These are phyloP conservation scores for Herpetomonas samuelpessoai DNA, from an alignment of 208 protist species.

Conservation along the genomic window DNA sequence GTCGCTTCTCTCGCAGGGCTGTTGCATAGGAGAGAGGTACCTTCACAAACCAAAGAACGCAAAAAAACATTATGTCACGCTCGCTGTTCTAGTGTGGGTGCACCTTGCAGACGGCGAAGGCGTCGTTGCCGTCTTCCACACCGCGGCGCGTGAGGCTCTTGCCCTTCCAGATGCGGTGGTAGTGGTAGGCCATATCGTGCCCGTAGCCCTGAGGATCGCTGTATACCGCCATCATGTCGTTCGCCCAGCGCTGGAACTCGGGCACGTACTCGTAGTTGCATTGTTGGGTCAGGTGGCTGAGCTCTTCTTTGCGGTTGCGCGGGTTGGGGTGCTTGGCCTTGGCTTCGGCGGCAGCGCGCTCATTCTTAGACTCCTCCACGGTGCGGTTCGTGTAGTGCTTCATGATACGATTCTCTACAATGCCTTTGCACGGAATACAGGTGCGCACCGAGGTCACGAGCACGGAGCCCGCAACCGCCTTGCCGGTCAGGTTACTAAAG, in stretches of 20 bases:
- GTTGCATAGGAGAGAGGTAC: too few species aligned
- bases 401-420: conserved; percentile 84
- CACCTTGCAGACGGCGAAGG: conserved; percentile 68
- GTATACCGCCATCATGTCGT: conserved; percentile 91
- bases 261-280: conserved; percentile 90
- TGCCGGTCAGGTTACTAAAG: conserved; percentile 4
- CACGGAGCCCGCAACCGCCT: neutral
- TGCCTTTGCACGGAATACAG: conserved; percentile 78
- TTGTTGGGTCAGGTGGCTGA: conserved; percentile 82
- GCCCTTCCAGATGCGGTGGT: conserved; percentile 89
- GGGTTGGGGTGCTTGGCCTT: conserved; percentile 71
- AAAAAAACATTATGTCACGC: too few species aligned
- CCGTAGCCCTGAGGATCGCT: conserved; percentile 82
- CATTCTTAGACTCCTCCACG: conserved; percentile 68
- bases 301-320: conserved; percentile 78
- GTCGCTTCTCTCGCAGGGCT: too few species aligned
- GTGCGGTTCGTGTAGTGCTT: conserved; percentile 87
- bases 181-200: conserved; percentile 91
- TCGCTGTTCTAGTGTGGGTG: conserved; percentile 47
- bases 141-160: conserved; percentile 73
- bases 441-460: conserved; percentile 19
- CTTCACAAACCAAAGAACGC: too few species aligned
- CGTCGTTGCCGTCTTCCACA: conserved; percentile 80
- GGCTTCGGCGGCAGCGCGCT: conserved; percentile 42
- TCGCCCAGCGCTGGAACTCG: conserved; percentile 91